These are phyloP conservation scores for Barnettozyma sp. DNA, from an alignment of 805 yeast genomes.

Conservation along the genomic window DNA sequence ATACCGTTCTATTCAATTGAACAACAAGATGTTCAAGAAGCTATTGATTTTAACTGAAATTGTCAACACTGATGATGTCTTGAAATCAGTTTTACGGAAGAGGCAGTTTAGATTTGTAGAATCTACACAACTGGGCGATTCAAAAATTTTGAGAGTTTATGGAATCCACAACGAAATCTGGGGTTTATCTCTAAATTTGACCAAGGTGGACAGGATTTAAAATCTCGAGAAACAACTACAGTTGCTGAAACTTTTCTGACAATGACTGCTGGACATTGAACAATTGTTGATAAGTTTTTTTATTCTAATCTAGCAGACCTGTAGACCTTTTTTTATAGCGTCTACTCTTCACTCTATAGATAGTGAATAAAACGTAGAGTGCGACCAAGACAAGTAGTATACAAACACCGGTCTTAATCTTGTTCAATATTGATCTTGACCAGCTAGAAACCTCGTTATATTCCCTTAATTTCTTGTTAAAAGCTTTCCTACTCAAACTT, in stretches of 20 bases:
- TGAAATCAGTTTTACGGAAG: conserved; percentile 31
- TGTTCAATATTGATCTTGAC: conserved; percentile 33
- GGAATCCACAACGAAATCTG: conserved; percentile 21
- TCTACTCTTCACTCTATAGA: conserved; percentile 24
- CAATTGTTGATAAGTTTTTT: background rate
- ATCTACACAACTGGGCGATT: conserved; percentile 9
- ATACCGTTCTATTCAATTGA: conserved; percentile 37
- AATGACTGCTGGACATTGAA: no score
- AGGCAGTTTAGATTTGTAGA: conserved; percentile 39
- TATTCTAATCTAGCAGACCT: conserved; percentile 19
- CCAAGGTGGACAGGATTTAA: conserved; percentile 15
- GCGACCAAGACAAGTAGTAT: conserved; percentile 24
- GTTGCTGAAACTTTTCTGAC: no score
- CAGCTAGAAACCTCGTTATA: conserved; percentile 15
- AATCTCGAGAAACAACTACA: conserved; percentile 16
- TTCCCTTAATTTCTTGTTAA: conserved; percentile 17
- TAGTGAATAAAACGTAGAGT: conserved; percentile 21
- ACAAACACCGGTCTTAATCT: conserved; percentile 26
- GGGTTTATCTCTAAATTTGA: conserved; percentile 21
- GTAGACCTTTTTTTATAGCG: conserved; percentile 18
- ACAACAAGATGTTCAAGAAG: conserved; percentile 27
- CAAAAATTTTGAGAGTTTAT: conserved; percentile 13
- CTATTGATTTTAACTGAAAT: conserved; percentile 39
- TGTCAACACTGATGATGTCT: conserved; percentile 43
- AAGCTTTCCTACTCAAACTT: conserved; percentile 28